These are phyloP conservation scores for Russula abietina DNA, from an alignment of 768 basidiomycete genomes.

Conservation along the genomic window DNA sequence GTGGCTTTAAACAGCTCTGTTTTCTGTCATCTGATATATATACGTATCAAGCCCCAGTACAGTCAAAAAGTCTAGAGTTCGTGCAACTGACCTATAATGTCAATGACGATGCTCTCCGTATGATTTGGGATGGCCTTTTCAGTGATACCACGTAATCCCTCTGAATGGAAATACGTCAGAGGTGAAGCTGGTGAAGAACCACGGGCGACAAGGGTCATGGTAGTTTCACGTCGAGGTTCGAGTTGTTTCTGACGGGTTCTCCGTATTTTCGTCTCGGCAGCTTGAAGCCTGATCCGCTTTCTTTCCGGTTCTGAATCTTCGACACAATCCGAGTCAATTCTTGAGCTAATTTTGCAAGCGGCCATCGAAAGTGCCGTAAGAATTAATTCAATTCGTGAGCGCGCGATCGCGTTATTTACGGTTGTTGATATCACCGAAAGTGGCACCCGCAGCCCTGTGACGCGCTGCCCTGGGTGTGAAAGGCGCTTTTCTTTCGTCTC, in stretches of 20 bases:
- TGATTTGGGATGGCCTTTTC: not conserved
- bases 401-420: conserved; percentile 25
- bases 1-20: not conserved
- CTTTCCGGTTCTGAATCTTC: conserved; percentile 73
- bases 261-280: conserved; percentile 25
- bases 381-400: not conserved
- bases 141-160: too few relatives aligned
- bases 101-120: conserved; percentile 22
- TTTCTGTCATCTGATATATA: not conserved
- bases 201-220: not conserved
- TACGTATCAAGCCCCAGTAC: not conserved
- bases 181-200: not conserved
- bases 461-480: not conserved
- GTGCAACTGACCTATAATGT: conserved; percentile 15
- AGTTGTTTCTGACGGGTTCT: conserved; percentile 19
- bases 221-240: not conserved
- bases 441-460: not conserved
- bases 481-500: conserved; percentile 2
- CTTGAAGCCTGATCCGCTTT: conserved; percentile 35
- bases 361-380: not conserved
- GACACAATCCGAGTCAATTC: conserved; percentile 32
- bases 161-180: not conserved
- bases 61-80: not conserved
- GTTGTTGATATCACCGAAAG: conserved; percentile 15
- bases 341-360: too few relatives aligned